These are phyloP conservation scores for Endoconidiophora polonica DNA, from an alignment of 2,329 filamentous ascomycete species.

Conservation along the genomic window DNA sequence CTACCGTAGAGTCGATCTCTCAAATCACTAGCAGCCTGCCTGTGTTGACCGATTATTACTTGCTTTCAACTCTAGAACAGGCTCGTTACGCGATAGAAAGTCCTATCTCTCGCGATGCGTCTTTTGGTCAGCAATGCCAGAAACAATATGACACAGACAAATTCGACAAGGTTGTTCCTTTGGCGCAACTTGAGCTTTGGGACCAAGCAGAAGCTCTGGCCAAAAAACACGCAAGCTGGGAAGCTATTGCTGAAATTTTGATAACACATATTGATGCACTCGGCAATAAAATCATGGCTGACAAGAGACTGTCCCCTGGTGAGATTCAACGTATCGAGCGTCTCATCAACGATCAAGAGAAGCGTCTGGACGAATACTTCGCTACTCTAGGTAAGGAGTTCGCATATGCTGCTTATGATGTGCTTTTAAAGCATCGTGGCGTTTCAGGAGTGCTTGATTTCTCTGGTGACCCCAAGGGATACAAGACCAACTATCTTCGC, in stretches of 20 bases:
- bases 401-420: conserved; percentile 64
- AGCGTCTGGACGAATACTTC: conserved; percentile 37
- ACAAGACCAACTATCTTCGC: conserved; percentile 64
- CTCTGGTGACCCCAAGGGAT: conserved; percentile 47
- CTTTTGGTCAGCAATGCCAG: conserved; percentile 29
- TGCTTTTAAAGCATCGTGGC: conserved; percentile 51
- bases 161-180: conserved; percentile 33
- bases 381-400: conserved; percentile 48
- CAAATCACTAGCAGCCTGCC: conserved; percentile 33
- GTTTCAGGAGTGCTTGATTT: conserved; percentile 55
- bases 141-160: conserved; percentile 33
- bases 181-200: conserved; percentile 39
- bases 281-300: conserved; percentile 16
- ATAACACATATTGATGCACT: conserved; percentile 33
- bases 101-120: conserved; percentile 26
- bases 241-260: conserved; percentile 38
- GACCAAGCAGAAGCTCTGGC: conserved; percentile 41
- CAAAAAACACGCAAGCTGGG: conserved; percentile 38
- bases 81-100: conserved; percentile 32
- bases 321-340: conserved; percentile 20
- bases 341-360: conserved; percentile 26
- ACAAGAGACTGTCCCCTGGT: conserved; percentile 18
- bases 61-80: conserved; percentile 36
- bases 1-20: conserved; percentile 26
- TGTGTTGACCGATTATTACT: conserved; percentile 35